A percentile compares a stretch with the other conserved stretches of the same genome.
Evolutionary conservation across 164 flowering plant species (phyloP).

Genomic region (Houttuynia cordata): DNA sequence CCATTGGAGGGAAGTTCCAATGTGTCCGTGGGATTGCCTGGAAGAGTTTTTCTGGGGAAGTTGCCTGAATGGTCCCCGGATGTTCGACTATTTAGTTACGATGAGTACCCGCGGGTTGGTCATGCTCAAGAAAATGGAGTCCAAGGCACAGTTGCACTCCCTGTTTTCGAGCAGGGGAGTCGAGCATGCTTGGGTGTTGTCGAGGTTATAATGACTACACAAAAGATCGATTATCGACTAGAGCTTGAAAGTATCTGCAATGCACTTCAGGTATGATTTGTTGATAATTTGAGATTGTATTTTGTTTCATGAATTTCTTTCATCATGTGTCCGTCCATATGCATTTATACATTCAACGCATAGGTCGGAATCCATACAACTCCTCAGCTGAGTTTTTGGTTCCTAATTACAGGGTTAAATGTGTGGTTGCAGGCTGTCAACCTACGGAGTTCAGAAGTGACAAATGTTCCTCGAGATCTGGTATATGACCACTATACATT

Average conservation of each 20-base stretch:
- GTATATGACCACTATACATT: conserved; percentile 21
- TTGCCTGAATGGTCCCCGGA: conserved; percentile 95
- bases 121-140: conserved; percentile 56
- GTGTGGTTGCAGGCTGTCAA: conserved; percentile 59
- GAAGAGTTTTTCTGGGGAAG: conserved; percentile 59
- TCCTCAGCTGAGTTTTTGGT: not conserved
- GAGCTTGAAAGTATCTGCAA: conserved; percentile 79
- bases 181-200: conserved; percentile 71
- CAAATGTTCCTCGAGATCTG: conserved; percentile 22
- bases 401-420: not conserved
- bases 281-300: not conserved
- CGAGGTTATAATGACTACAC: conserved; percentile 64
- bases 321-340: not conserved
- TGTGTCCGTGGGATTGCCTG: conserved; percentile 56
- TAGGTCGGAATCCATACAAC: no score
- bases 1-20: conserved; percentile 46
- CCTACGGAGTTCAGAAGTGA: conserved; percentile 46
- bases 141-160: conserved; percentile 78
- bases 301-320: not conserved
- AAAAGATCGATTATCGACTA: conserved; percentile 37
- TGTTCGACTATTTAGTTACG: conserved; percentile 55
- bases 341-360: no score
- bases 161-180: conserved; percentile 70
- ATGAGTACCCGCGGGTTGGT: conserved; percentile 59
- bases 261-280: conserved; percentile 60